Evolutionary conservation across 2,329 filamentous ascomycete species (phyloP).

Genomic region (Ascochyta viciae-villosae): DNA sequence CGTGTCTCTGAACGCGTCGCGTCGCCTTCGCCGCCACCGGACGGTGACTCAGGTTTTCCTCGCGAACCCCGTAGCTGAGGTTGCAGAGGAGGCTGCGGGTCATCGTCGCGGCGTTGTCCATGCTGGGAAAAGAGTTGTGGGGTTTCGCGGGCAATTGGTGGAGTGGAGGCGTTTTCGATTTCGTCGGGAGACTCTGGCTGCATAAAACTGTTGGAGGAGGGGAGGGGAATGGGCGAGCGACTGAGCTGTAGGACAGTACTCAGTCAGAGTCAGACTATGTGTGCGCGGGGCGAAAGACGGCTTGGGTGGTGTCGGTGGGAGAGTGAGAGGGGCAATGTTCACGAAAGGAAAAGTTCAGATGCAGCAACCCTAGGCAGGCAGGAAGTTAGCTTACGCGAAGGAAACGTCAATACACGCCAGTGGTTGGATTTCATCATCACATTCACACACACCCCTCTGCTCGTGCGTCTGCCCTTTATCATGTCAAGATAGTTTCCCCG

Average conservation of each 20-base stretch:
- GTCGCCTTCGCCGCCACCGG: conserved; percentile 26
- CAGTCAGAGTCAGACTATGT: conserved; percentile 37
- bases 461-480: conserved; percentile 8
- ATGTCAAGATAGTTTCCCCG: too few species aligned
- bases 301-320: conserved; percentile 23
- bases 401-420: neutral
- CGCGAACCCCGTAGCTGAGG: conserved; percentile 47
- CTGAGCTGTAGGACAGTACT: conserved; percentile 60
- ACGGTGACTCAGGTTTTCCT: conserved; percentile 30
- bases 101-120: conserved; percentile 60
- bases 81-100: conserved; percentile 54
- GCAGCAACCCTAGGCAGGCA: too few species aligned
- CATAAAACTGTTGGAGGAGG: conserved; percentile 64
- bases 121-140: conserved; percentile 59
- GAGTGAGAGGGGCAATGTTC: conserved; percentile 14
- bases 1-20: conserved; percentile 31
- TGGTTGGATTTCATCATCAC: conserved; percentile 9
- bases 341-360: neutral
- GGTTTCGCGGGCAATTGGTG: conserved; percentile 50
- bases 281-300: conserved; percentile 27
- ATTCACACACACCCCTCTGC: conserved; percentile 4
- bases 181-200: conserved; percentile 65
- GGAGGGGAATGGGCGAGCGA: conserved; percentile 50
- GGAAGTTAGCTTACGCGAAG: too few species aligned
- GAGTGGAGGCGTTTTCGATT: conserved; percentile 54